Percentiles rank a stretch among this genome's conserved stretches.
These are phyloP conservation scores for Phialocephala sp. DNA, from an alignment of 2,329 filamentous ascomycete genomes.

Conservation along the genomic window DNA sequence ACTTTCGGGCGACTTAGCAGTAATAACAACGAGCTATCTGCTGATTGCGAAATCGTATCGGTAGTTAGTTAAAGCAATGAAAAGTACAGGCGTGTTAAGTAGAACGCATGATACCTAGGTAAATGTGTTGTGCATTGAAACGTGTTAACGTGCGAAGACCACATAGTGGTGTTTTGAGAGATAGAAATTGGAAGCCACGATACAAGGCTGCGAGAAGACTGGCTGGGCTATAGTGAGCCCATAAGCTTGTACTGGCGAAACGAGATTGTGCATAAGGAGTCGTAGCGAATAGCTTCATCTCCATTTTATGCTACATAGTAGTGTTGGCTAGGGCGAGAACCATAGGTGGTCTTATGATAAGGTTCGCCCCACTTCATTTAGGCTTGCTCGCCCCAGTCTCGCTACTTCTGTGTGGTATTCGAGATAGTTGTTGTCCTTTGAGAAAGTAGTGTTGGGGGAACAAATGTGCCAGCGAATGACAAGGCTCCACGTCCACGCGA, in stretches of 20 bases:
- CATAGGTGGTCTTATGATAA: neutral
- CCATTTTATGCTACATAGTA: neutral
- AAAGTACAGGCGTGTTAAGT: neutral
- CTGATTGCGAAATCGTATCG: neutral
- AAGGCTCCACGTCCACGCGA: conserved; percentile 9
- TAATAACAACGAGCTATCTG: neutral
- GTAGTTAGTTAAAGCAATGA: neutral
- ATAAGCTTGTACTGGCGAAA: neutral
- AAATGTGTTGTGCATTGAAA: neutral
- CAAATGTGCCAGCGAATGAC: neutral
- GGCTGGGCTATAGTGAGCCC: neutral
- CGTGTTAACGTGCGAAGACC: neutral
- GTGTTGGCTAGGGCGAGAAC: neutral
- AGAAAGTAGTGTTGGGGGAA: neutral
- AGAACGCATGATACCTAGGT: neutral
- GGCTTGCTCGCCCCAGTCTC: neutral
- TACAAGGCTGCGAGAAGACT: neutral
- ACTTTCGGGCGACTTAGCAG: neutral
- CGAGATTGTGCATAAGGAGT: neutral
- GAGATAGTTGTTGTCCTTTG: neutral
- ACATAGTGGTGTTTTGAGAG: neutral
- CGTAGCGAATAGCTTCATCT: neutral
- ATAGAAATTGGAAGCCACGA: neutral
- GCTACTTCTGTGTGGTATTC: neutral
- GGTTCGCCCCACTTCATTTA: neutral